These are phyloP conservation scores for Microdochium nivale DNA, from an alignment of 2,329 filamentous ascomycete species.

Conservation along the genomic window DNA sequence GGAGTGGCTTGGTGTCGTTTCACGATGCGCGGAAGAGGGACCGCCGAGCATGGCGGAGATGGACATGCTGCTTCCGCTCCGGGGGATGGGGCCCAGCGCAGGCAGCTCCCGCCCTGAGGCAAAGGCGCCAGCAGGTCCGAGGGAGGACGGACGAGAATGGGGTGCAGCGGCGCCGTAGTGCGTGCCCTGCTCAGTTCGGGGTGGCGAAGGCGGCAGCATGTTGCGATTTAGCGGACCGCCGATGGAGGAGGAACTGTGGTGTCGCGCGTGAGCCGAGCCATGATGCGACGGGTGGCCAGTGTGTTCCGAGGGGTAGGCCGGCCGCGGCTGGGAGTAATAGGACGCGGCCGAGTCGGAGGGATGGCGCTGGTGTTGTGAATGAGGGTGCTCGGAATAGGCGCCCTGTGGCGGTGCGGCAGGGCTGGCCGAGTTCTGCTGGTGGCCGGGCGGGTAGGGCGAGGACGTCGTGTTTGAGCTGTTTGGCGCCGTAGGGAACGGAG, in stretches of 20 bases:
- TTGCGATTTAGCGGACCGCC: slow-evolving; percentile 14
- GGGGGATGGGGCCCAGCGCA: slow-evolving; percentile 27
- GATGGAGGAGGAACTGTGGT: slow-evolving; percentile 22
- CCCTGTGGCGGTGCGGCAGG: slow-evolving; percentile 5
- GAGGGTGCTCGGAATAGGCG: slow-evolving; percentile 6
- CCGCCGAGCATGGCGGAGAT: slow-evolving; percentile 50
- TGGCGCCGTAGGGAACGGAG: slow-evolving; percentile 4
- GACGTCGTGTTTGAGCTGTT: slow-evolving; percentile 2
- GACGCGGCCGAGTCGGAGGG: slow-evolving; percentile 18
- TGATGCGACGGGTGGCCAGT: slow-evolving; percentile 17
- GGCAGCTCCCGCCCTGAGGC: slow-evolving; percentile 20
- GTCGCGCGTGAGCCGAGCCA: slow-evolving; percentile 18
- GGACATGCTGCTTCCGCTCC: slow-evolving; percentile 46
- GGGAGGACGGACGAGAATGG: slow-evolving; percentile 16
- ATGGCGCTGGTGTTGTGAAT: slow-evolving; percentile 16
- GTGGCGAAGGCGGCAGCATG: slow-evolving; percentile 19
- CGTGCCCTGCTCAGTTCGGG: slow-evolving; percentile 15
- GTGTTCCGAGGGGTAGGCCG: slow-evolving; percentile 10
- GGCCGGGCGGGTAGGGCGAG: slow-evolving; percentile 4
- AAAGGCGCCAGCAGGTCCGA: slow-evolving; percentile 18
- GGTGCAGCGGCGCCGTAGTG: slow-evolving; percentile 18
- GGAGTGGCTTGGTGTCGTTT: slow-evolving; percentile 26
- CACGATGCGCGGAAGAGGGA: slow-evolving; percentile 30
- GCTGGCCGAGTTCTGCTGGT: slow-evolving; percentile 17
- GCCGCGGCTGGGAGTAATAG: slow-evolving; percentile 18